phyloP scores from a whole-genome alignment of 1,139 yeast genomes.

The Suhomyces bokatorum region DNA sequence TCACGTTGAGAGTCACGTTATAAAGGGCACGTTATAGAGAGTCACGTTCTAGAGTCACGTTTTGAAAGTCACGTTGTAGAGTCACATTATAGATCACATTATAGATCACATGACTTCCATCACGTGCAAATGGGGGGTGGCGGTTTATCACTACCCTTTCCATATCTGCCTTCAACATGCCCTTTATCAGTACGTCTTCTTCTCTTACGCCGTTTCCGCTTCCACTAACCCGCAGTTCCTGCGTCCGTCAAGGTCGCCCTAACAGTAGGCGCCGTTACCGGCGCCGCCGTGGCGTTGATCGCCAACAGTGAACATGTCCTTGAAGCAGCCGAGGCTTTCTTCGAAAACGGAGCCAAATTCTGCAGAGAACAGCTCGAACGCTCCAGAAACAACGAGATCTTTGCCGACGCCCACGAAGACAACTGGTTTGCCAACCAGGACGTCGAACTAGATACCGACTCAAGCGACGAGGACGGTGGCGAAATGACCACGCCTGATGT shows the following conservation, averaged over 20 bases:
- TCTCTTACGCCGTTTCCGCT: background rate
- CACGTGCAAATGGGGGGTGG: background rate
- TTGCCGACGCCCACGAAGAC: conserved; percentile 32
- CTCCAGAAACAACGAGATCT: conserved; percentile 23
- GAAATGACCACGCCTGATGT: background rate
- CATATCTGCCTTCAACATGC: conserved; percentile 11
- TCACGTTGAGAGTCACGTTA: too few relatives aligned
- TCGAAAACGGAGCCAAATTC: conserved; percentile 39
- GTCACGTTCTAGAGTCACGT: too few relatives aligned
- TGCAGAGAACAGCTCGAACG: conserved; percentile 32
- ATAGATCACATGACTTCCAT: background rate
- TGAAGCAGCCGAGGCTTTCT: conserved; percentile 33
- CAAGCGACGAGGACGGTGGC: conserved; percentile 5
- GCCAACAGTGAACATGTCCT: conserved; percentile 35
- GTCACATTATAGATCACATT: too few relatives aligned
- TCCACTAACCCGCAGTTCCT: conserved; percentile 30
- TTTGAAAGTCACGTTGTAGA: too few relatives aligned
- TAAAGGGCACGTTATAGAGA: too few relatives aligned
- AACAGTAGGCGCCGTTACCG: conserved; percentile 40
- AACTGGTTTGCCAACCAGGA: conserved; percentile 21
- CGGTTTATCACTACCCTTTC: background rate
- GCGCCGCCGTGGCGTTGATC: conserved; percentile 40
- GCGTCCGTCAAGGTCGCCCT: conserved; percentile 42
- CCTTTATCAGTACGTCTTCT: conserved; percentile 17
- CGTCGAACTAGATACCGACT: conserved; percentile 6